Conservation (phyloP, 495 filamentous ascomycete genomes). For the Sordaria brevicollis region DNA sequence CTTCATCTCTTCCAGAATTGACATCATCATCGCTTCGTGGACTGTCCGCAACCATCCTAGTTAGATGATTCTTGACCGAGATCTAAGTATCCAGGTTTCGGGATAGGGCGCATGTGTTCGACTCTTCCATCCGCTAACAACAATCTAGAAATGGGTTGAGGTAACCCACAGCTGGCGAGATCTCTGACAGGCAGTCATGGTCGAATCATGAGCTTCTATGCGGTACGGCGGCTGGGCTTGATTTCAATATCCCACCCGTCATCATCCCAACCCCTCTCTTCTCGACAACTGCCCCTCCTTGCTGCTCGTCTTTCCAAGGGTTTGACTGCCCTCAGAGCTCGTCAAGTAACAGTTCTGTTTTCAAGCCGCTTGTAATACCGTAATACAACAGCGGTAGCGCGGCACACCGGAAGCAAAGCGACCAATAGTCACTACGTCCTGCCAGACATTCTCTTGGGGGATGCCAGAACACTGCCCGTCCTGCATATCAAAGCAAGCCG, state of each 20-base stretch:
- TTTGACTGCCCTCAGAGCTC: not conserved
- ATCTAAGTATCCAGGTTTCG: not conserved
- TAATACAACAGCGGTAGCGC: slow-evolving; percentile 13
- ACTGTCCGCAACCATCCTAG: not conserved
- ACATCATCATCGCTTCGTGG: not conserved
- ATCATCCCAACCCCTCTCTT: not conserved
- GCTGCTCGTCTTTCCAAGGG: not conserved
- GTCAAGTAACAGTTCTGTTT: not conserved
- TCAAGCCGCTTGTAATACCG: slow-evolving; percentile 3
- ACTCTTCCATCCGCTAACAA: not conserved
- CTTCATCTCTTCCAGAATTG: not conserved
- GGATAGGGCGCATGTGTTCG: not conserved
- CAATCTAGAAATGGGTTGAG: not conserved
- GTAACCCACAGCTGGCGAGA: not conserved
- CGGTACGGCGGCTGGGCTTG: not conserved
- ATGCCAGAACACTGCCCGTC: not conserved
- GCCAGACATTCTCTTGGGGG: not conserved
- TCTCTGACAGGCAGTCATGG: not conserved
- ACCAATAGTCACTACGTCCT: slow-evolving; percentile 9
- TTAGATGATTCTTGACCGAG: not conserved
- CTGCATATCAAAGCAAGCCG: not conserved
- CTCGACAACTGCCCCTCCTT: slow-evolving; percentile 3
- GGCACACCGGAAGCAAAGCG: slow-evolving; percentile 6
- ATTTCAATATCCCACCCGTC: not conserved
- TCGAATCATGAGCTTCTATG: not conserved